Evolutionary conservation across 1,139 yeast species (phyloP).

Genomic region (Scheffersomyces segobiensis): DNA sequence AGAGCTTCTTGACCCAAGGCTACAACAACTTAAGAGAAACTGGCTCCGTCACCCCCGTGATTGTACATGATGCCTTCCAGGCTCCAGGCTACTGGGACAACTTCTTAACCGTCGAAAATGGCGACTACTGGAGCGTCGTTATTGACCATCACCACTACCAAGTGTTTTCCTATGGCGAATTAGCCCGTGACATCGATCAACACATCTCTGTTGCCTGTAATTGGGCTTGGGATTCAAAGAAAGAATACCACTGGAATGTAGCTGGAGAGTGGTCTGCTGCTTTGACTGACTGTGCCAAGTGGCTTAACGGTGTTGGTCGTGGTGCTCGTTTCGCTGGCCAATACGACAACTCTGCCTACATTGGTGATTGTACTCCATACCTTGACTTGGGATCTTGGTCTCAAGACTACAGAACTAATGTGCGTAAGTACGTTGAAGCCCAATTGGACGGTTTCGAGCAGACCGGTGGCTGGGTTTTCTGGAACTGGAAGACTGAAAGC

Average conservation of each 20-base stretch:
- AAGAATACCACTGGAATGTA: conserved; percentile 72
- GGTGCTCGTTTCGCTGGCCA: conserved; percentile 87
- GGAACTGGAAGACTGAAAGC: conserved; percentile 90
- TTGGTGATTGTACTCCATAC: conserved; percentile 67
- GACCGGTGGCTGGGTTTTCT: conserved; percentile 80
- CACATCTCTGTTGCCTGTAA: conserved; percentile 65
- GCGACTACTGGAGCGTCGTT: conserved; percentile 63
- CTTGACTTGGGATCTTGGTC: conserved; percentile 64
- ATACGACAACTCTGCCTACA: conserved; percentile 47
- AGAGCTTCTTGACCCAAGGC: conserved; percentile 57
- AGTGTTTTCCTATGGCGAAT: conserved; percentile 69
- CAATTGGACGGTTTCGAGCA: conserved; percentile 82
- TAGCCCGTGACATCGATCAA: conserved; percentile 55
- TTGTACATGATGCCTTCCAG: conserved; percentile 77
- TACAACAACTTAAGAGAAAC: conserved; percentile 50
- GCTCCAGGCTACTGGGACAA: conserved; percentile 62
- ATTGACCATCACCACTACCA: conserved; percentile 93
- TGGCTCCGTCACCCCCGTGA: conserved; percentile 52
- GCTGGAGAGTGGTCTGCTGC: conserved; percentile 96
- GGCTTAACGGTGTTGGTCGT: conserved; percentile 89
- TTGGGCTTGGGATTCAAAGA: conserved; percentile 51
- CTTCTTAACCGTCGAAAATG: conserved; percentile 36
- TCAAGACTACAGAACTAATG: conserved; percentile 50
- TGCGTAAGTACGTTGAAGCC: conserved; percentile 79
- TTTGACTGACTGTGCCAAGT: conserved; percentile 84